Percentiles rank a stretch among this genome's conserved stretches.
Conservation (phyloP, 306 rosid species). For the Cucurbita pepo region DNA sequence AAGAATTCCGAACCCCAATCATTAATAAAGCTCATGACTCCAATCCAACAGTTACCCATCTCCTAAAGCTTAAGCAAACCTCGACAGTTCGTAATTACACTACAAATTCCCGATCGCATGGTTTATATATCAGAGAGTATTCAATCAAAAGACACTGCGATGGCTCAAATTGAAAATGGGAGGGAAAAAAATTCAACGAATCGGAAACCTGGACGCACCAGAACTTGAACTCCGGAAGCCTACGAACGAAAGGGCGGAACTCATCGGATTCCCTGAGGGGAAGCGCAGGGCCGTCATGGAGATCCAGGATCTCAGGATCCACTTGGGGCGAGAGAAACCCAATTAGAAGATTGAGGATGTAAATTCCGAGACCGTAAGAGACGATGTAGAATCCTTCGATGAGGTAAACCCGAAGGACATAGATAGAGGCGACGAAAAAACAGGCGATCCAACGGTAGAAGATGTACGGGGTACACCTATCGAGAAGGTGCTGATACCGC, state of each 20-base stretch:
- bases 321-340: slow-evolving; percentile 94
- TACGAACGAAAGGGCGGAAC: slow-evolving; percentile 92
- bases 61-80: background rate
- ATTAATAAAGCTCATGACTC: background rate
- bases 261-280: slow-evolving; percentile 73
- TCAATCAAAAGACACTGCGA: background rate
- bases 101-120: background rate
- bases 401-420: slow-evolving; percentile 58
- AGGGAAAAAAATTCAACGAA: background rate
- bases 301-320: slow-evolving; percentile 64
- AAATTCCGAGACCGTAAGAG: slow-evolving; percentile 81
- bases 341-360: slow-evolving; percentile 73
- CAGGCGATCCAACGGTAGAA: slow-evolving; percentile 58
- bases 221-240: slow-evolving; percentile 93
- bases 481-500: slow-evolving; percentile 68
- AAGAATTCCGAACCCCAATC: background rate
- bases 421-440: slow-evolving; percentile 28
- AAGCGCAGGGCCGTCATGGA: slow-evolving; percentile 58
- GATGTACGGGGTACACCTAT: slow-evolving; percentile 55
- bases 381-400: slow-evolving; percentile 82
- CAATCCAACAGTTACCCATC: background rate
- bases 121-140: background rate
- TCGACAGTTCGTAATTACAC: background rate
- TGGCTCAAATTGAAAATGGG: background rate
- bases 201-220: slow-evolving; percentile 23